Base-by-base conservation (phyloP, 2,329 filamentous ascomycete genomes). In the Dissoconium aciculare region DNA sequence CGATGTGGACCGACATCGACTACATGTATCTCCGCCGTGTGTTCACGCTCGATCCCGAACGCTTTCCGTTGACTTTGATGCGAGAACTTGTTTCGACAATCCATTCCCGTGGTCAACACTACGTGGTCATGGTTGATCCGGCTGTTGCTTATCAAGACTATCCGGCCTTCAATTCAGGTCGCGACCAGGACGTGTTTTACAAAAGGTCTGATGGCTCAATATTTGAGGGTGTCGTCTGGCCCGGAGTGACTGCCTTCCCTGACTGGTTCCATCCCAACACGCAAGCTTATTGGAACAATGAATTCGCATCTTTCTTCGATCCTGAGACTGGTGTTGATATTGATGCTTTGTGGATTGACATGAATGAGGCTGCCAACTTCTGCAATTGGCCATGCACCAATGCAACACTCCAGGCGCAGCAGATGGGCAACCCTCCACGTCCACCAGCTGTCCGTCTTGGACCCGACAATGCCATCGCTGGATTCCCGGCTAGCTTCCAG, bases 261-360 rank as follows among this genome's bases (percentile, higher is more conserved):
- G 81, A 87, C 50, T 87, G 79, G 79, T 83, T 84, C 47, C 59
- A 72, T 11, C 63, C 66, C 5, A 70, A 71, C 30, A 69, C 71
- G 2, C 64, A 72, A 28, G 46, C 56, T 1, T 89, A 73, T 53
- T 87, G 80, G 80, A 72, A 71, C 40, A 61, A 63, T 4, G 68
- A 85, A 47, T 76, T 87, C 42, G 52, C 49, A 0, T 51, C 47
- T 1, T 81, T 81, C 57, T 84, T 85, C 56, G 53, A 65, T 36
- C 54, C 66, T 0, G 59, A 71, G 0, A 63, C 56, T 2, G 80
- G 79, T 16, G 63, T 87, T 11, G 70, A 85, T 40, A 76, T 87
- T 28, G 80, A 87, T 38, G 80, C 69, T 1, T 59, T 87, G 1
- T 51, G 48, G 75, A 80, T 81, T 41, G 78, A 82, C 43, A 71